Evolutionary conservation across 2,329 filamentous ascomycete genomes (phyloP).

Genomic region (Penicillium sp.): DNA sequence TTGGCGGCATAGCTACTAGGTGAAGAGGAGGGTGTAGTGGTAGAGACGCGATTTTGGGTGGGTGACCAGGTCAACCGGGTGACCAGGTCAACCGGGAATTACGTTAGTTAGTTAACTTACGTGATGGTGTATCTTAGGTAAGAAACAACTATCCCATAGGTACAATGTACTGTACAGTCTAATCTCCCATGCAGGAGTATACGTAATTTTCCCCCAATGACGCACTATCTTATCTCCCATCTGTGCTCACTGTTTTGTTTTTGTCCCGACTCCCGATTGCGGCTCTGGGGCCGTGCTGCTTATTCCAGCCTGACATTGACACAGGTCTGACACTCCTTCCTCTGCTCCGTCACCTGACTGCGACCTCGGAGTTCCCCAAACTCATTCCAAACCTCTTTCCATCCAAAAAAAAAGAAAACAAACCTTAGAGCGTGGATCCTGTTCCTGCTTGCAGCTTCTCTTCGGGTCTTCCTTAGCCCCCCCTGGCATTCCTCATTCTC

Average conservation of each 20-base stretch:
- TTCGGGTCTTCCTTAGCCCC: slow-evolving; percentile 6
- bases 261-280: slow-evolving; percentile 2
- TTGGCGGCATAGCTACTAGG: no score
- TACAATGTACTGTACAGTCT: no score
- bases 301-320: slow-evolving; percentile 2
- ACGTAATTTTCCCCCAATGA: background rate
- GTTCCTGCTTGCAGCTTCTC: slow-evolving; percentile 15
- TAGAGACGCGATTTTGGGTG: no score
- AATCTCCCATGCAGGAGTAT: no score
- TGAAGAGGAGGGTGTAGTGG: no score
- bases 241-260: background rate
- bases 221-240: background rate
- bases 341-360: slow-evolving; percentile 20
- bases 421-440: background rate
- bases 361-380: slow-evolving; percentile 16
- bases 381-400: slow-evolving; percentile 2
- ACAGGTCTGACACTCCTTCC: background rate
- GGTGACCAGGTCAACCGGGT: no score
- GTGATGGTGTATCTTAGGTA: background rate
- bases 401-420: background rate
- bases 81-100: no score
- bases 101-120: no score
- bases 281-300: slow-evolving; percentile 12
- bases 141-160: background rate
- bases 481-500: slow-evolving; percentile 32